A percentile compares a stretch with the other conserved stretches of the same genome.
Conservation (phyloP, 805 yeast genomes). For the Spathaspora hagerdaliae region DNA sequence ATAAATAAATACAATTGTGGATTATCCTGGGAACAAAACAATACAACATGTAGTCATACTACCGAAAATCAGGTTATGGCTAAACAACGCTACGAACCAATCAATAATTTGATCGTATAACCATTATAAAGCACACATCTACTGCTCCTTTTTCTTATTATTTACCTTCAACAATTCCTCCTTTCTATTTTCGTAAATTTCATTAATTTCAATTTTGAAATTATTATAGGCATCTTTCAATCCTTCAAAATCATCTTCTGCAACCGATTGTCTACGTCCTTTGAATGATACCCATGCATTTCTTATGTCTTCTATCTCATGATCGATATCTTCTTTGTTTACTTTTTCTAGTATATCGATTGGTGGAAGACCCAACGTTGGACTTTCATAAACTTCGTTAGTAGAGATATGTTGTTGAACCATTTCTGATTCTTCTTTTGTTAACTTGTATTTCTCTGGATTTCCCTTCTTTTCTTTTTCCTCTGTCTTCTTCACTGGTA, state of each 20-base stretch:
- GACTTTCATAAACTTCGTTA: slow-evolving; percentile 15
- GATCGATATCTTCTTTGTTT: slow-evolving; percentile 31
- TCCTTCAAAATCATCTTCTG: slow-evolving; percentile 34
- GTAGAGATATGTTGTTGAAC: slow-evolving; percentile 20
- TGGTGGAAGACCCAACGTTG: slow-evolving; percentile 38
- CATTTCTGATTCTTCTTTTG: slow-evolving; percentile 19
- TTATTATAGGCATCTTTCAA: slow-evolving; percentile 37
- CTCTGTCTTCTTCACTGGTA: background rate
- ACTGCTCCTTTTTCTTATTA: background rate
- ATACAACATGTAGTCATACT: no score
- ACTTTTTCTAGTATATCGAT: slow-evolving; percentile 31
- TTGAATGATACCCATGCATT: slow-evolving; percentile 37
- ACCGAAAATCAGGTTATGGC: no score
- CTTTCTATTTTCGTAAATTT: slow-evolving; percentile 23
- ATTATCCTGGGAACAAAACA: no score
- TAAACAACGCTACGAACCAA: no score
- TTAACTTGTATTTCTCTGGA: slow-evolving; percentile 11
- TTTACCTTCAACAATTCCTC: slow-evolving; percentile 7
- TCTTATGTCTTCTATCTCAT: slow-evolving; percentile 31
- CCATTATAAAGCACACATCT: background rate
- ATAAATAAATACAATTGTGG: no score
- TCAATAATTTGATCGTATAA: background rate
- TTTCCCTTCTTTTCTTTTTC: slow-evolving; percentile 3
- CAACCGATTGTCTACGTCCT: slow-evolving; percentile 24
- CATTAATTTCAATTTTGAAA: slow-evolving; percentile 37